Evolutionary conservation across 208 protist species (phyloP), one percentile per base, ranked within the genome.

Genomic region (Acanthamoeba lenticulata): DNA sequence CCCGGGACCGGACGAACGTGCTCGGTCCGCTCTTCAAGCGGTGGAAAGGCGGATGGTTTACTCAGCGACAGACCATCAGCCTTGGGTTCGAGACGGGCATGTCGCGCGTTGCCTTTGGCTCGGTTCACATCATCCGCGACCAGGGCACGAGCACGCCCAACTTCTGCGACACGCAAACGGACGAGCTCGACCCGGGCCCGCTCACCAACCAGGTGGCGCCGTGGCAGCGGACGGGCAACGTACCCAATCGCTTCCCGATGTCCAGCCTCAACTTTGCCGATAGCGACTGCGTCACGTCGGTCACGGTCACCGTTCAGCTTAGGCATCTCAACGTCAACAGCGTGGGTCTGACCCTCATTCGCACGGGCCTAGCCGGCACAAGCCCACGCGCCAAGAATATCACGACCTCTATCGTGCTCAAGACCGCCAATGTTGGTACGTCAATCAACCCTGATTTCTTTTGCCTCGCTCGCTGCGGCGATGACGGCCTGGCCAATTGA

Each of bases 1-100:
- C 49, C 2, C 24, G 34, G 21, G 85, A 90, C 34, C 2, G 21
- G 36, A 11, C 49, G 1, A 90, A 90, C 24, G 55, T 90, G 55
- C 21, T 90, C 17, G 85, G 27, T 19, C 85, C 85, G 29, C 85
- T 90, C 34, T 90, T 90, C 85, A 2, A 90, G 85, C 2, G 85
- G 5, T 90, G 85, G 85, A 90, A 90, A 32, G 85, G 85, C 32
- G 85, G 85, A 0, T 90, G 85, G 85, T 90, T 90, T 29, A 32
- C 85, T 5, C 85, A 90, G 85, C 85, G 85, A 15, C 55, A 90
- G 57, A 90, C 85, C 7, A 15, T 90, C 24, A 67, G 38, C 29
- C 21, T 90, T 2, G 52, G 36, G 47, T 67, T 90, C 1, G 85
- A 90, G 85, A 90, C 36, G 1, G 85, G 7, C 1, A 5, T 69